Conservation (phyloP, 768 basidiomycete genomes). For the Podaxis carcinomalis region DNA sequence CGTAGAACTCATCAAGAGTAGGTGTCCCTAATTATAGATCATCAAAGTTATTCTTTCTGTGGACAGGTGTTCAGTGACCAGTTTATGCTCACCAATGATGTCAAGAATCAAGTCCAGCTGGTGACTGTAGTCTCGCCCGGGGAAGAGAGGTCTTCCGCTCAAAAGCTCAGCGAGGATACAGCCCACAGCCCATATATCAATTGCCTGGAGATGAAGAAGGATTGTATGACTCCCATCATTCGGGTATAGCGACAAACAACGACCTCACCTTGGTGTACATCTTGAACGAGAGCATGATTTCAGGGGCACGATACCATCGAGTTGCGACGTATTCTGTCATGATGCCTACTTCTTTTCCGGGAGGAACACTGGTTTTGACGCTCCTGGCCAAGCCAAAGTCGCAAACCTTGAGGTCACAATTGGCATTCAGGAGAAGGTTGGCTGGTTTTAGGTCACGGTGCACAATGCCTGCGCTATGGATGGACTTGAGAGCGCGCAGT, state of each 20-base stretch:
- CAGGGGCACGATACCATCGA: slow-evolving; percentile 89
- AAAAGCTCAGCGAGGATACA: slow-evolving; percentile 82
- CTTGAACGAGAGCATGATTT: slow-evolving; percentile 94
- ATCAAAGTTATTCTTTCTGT: slow-evolving; percentile 12
- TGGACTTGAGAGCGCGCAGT: slow-evolving; percentile 81
- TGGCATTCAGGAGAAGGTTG: slow-evolving; percentile 84
- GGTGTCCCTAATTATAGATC: slow-evolving; percentile 55
- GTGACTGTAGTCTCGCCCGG: slow-evolving; percentile 83
- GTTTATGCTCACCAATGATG: slow-evolving; percentile 55
- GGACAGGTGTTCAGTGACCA: neutral
- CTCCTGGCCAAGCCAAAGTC: slow-evolving; percentile 84
- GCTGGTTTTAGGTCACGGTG: slow-evolving; percentile 82
- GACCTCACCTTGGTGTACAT: slow-evolving; percentile 67
- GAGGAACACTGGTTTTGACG: slow-evolving; percentile 48
- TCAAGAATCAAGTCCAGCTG: slow-evolving; percentile 87
- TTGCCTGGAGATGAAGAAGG: slow-evolving; percentile 29
- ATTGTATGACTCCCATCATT: slow-evolving; percentile 4
- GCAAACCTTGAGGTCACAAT: slow-evolving; percentile 86
- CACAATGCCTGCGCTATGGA: slow-evolving; percentile 82
- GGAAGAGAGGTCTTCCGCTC: slow-evolving; percentile 79
- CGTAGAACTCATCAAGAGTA: slow-evolving; percentile 86
- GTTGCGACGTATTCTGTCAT: slow-evolving; percentile 91
- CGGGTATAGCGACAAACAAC: neutral
- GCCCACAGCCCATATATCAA: slow-evolving; percentile 73
- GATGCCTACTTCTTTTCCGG: slow-evolving; percentile 59